A percentile compares a stretch with the other conserved stretches of the same genome.
Conservation (phyloP, 2,329 filamentous ascomycete species). For the Immersiporthe knoxdaviesiana region DNA sequence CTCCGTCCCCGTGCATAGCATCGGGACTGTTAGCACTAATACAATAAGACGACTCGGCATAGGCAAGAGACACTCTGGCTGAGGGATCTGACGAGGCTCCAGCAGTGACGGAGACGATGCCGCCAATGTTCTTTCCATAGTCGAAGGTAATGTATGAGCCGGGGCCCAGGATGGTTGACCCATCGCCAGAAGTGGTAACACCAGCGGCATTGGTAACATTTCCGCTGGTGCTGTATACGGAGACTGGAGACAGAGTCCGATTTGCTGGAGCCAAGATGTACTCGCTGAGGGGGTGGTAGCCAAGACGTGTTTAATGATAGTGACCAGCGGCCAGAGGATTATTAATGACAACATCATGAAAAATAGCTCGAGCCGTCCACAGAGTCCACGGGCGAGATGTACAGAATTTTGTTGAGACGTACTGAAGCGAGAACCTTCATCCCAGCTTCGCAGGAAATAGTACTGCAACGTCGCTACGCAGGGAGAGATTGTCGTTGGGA, state of each 20-base stretch:
- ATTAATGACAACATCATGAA: neutral
- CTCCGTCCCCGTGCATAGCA: slow-evolving; percentile 1
- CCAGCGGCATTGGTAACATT: slow-evolving; percentile 8
- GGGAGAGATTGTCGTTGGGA: neutral
- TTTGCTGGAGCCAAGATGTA: slow-evolving; percentile 15
- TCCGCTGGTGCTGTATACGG: slow-evolving; percentile 8
- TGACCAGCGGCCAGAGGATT: neutral
- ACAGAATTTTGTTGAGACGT: neutral
- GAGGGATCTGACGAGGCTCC: neutral
- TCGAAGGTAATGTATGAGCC: slow-evolving; percentile 29
- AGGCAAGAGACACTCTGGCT: slow-evolving; percentile 2
- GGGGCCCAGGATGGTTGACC: slow-evolving; percentile 9
- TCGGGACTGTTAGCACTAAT: slow-evolving; percentile 14
- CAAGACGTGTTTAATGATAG: neutral
- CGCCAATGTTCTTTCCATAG: slow-evolving; percentile 27
- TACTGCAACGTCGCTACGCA: neutral
- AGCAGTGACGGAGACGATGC: slow-evolving; percentile 1
- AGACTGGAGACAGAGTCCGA: slow-evolving; percentile 6
- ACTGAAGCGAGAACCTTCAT: neutral
- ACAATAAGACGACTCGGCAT: slow-evolving; percentile 13
- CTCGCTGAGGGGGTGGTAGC: neutral
- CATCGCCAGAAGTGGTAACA: neutral
- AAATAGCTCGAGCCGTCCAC: neutral
- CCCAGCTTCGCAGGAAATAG: no score
- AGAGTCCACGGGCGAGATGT: neutral